These are phyloP conservation scores for Globisporangium irregulare DNA, from an alignment of 352 stramenopile species.

Conservation along the genomic window DNA sequence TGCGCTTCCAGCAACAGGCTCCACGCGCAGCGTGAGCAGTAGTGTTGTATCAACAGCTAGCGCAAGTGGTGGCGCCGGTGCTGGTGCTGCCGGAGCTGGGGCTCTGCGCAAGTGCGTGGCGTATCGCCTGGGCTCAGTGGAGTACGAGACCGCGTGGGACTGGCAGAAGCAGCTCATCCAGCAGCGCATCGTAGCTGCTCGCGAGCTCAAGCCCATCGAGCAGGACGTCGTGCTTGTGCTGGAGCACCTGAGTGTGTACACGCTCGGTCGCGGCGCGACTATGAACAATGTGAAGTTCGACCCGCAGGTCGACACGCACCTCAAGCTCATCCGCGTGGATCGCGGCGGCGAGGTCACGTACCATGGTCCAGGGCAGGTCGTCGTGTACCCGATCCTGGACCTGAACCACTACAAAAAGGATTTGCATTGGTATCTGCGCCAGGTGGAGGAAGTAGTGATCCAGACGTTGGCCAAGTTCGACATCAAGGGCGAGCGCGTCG, in stretches of 20 bases:
- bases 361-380: slow-evolving; percentile 97
- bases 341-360: slow-evolving; percentile 99
- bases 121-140: slow-evolving; percentile 66
- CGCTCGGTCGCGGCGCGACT: slow-evolving; percentile 90
- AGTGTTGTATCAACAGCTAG: background rate
- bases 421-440: slow-evolving; percentile 96
- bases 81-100: background rate
- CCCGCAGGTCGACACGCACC: slow-evolving; percentile 38
- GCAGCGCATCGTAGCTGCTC: slow-evolving; percentile 58
- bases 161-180: slow-evolving; percentile 89
- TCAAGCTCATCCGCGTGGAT: slow-evolving; percentile 96
- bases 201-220: slow-evolving; percentile 56
- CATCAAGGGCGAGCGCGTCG: slow-evolving; percentile 87
- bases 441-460: slow-evolving; percentile 96
- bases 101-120: slow-evolving; percentile 50
- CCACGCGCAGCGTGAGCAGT: slow-evolving; percentile 2
- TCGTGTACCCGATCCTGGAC: slow-evolving; percentile 97
- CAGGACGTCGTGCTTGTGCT: slow-evolving; percentile 90
- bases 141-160: slow-evolving; percentile 83
- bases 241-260: slow-evolving; percentile 96
- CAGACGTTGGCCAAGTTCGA: slow-evolving; percentile 84
- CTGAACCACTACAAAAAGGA: slow-evolving; percentile 93
- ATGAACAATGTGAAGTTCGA: slow-evolving; percentile 66
- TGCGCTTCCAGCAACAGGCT: background rate
- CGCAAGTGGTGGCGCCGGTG: background rate